A percentile compares a stretch with the other conserved stretches of the same genome.
Conservation (phyloP, 108 stramenopile genomes). For the Fragilaria radians region DNA sequence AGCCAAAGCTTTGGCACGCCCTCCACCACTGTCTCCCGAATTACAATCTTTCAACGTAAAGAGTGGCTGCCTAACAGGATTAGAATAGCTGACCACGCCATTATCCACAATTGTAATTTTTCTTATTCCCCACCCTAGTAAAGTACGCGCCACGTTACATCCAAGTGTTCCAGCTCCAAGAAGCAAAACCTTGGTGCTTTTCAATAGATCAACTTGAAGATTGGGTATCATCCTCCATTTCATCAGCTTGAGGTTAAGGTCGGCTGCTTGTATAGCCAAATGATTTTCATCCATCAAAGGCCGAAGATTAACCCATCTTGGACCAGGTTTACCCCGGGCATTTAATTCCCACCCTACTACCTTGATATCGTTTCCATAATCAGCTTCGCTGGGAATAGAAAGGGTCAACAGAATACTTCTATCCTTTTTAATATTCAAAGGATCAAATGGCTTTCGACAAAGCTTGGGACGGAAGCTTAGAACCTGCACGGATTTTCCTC, state of each 20-base stretch:
- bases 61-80: conserved; percentile 96
- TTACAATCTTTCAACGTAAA: conserved; percentile 88
- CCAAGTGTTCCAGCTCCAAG: conserved; percentile 98
- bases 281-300: conserved; percentile 69
- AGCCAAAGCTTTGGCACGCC: conserved; percentile 85
- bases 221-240: conserved; percentile 94
- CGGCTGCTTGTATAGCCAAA: conserved; percentile 85
- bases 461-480: conserved; percentile 47
- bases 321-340: conserved; percentile 65
- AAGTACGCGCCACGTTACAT: conserved; percentile 86
- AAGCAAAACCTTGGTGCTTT: conserved; percentile 74
- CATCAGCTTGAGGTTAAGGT: conserved; percentile 96
- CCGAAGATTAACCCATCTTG: conserved; percentile 67
- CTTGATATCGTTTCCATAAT: conserved; percentile 43
- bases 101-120: conserved; percentile 92
- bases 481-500: conserved; percentile 39
- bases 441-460: conserved; percentile 19
- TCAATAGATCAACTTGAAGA: conserved; percentile 78
- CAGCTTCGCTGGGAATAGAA: conserved; percentile 35
- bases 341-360: conserved; percentile 84
- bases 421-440: conserved; percentile 8
- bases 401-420: conserved; percentile 51
- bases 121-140: conserved; percentile 97
- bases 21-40: conserved; percentile 38
- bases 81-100: conserved; percentile 91